Conservation (phyloP, 345 rosid species). For the Punica granatum region DNA sequence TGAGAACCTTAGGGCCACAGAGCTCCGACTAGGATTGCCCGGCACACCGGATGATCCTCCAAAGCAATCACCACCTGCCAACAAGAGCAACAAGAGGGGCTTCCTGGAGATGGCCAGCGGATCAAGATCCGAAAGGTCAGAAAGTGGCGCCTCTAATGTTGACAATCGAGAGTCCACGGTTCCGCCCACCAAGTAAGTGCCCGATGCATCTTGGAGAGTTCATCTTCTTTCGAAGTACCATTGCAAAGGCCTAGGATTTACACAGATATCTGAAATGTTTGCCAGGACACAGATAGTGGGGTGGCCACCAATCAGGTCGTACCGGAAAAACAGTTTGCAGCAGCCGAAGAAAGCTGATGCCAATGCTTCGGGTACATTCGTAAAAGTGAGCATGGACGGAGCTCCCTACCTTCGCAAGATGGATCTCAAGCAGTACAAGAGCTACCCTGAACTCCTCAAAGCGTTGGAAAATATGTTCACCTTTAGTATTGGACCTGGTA, state of each 20-base stretch:
- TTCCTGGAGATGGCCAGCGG: constrained; percentile 1
- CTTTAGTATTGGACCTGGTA: constrained; percentile 34
- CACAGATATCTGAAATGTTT: not conserved
- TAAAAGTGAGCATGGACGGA: constrained; percentile 82
- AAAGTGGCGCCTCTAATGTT: not conserved
- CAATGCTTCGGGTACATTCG: constrained; percentile 33
- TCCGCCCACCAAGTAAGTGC: constrained; percentile 51
- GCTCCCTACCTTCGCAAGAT: constrained; percentile 77
- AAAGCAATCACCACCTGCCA: constrained; percentile 35
- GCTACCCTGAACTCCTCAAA: constrained; percentile 48
- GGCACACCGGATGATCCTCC: constrained; percentile 34
- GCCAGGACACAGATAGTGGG: constrained; percentile 72
- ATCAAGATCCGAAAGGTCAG: not conserved
- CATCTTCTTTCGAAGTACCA: too few species aligned
- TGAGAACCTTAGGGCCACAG: constrained; percentile 57
- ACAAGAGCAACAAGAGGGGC: constrained; percentile 12
- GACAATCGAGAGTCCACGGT: constrained; percentile 14
- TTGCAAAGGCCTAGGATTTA: too few species aligned
- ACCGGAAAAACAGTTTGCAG: constrained; percentile 54
- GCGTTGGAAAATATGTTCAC: constrained; percentile 58
- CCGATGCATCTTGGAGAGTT: not conserved
- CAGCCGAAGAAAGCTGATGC: constrained; percentile 27
- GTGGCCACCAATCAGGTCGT: constrained; percentile 91
- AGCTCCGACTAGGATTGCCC: constrained; percentile 76
- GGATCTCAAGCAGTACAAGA: constrained; percentile 45